Evolutionary conservation across 2,329 filamentous ascomycete genomes (phyloP).

Genomic region (Pseudogymnoascus sp.): DNA sequence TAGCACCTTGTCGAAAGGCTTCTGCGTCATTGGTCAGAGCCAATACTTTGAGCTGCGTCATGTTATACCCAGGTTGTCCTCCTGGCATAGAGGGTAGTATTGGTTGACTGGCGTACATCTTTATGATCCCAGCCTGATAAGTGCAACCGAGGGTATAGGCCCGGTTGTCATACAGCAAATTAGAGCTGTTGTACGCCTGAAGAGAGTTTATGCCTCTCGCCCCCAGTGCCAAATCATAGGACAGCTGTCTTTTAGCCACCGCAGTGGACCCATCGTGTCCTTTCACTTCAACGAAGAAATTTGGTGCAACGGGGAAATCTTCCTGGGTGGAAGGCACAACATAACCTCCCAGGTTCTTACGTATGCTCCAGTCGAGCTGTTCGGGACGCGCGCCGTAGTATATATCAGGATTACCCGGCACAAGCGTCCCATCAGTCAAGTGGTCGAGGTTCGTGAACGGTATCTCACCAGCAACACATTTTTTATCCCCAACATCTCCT

Average conservation of each 20-base stretch:
- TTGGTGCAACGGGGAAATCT: constrained; percentile 30
- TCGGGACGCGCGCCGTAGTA: constrained; percentile 27
- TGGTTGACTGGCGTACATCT: constrained; percentile 33
- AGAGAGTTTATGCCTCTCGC: constrained; percentile 31
- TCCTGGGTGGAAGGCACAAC: constrained; percentile 30
- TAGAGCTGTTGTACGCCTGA: constrained; percentile 28
- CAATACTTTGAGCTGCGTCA: constrained; percentile 30
- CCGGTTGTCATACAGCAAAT: constrained; percentile 31
- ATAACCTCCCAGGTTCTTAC: constrained; percentile 20
- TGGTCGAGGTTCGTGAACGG: constrained; percentile 31
- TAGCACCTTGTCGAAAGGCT: constrained; percentile 30
- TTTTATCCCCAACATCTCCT: constrained; percentile 21
- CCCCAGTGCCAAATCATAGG: constrained; percentile 33
- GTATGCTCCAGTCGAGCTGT: constrained; percentile 23
- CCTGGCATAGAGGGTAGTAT: constrained; percentile 14
- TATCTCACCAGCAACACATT: constrained; percentile 21
- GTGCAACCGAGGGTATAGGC: constrained; percentile 33
- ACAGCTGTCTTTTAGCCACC: constrained; percentile 31
- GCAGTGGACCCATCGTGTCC: constrained; percentile 27
- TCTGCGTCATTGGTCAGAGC: constrained; percentile 25
- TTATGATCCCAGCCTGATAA: constrained; percentile 31
- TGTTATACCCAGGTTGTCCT: constrained; percentile 35
- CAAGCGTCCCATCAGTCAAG: constrained; percentile 29
- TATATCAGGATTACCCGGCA: constrained; percentile 27
- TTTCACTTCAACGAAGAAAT: constrained; percentile 38